Percentiles rank a stretch among this genome's conserved stretches.
These are phyloP conservation scores for Raphanus raphanistrum DNA, from an alignment of 345 rosid species.

Conservation along the genomic window DNA sequence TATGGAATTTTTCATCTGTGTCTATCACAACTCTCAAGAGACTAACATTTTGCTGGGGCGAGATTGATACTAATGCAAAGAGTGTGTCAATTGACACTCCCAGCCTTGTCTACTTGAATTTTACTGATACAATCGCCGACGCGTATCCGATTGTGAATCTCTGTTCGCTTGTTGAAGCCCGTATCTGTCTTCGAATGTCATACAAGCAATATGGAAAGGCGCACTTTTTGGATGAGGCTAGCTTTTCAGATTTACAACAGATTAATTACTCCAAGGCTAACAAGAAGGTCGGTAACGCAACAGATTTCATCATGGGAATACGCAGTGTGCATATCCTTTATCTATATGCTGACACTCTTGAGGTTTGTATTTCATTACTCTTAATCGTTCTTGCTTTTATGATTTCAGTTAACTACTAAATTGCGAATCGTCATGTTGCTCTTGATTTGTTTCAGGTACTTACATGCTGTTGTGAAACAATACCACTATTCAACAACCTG, in stretches of 20 bases:
- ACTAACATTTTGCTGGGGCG: not conserved
- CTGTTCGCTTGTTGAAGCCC: constrained; percentile 8
- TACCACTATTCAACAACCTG: constrained; percentile 5
- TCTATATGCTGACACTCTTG: not conserved
- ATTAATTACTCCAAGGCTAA: no score
- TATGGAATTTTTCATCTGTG: not conserved
- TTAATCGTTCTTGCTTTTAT: not conserved
- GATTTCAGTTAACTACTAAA: no score
- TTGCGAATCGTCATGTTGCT: not conserved
- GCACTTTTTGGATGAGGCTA: not conserved
- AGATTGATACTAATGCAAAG: not conserved
- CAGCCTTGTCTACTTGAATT: not conserved
- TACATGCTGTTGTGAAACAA: not conserved
- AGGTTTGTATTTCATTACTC: constrained; percentile 11
- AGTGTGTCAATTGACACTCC: not conserved
- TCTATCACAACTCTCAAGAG: constrained; percentile 15
- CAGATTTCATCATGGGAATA: not conserved
- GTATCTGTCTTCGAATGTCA: not conserved
- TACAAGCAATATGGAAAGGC: not conserved
- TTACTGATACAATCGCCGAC: not conserved
- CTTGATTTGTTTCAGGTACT: constrained; percentile 20
- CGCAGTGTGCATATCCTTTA: constrained; percentile 12
- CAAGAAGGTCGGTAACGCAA: not conserved
- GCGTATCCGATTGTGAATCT: constrained; percentile 1
- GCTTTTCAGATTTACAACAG: no score